Conservation (phyloP, 129 eudicot species). For the Flaveria brownii region DNA sequence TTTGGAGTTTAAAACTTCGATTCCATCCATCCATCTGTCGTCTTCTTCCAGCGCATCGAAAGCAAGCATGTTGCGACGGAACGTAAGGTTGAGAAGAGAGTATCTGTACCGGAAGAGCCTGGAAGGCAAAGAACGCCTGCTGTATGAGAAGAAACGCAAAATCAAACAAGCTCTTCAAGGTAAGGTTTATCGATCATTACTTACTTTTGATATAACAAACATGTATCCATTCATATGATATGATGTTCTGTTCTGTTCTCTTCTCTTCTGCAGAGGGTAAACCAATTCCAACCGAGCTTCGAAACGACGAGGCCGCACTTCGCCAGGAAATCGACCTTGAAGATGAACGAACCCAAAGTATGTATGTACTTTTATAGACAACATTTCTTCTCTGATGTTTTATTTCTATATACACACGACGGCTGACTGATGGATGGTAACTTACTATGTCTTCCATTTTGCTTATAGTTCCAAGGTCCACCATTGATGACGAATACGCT, state of each 20-base stretch:
- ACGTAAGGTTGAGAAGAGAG: conserved; percentile 76
- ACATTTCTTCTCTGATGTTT: neutral
- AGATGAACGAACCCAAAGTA: conserved; percentile 78
- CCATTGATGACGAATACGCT: conserved; percentile 93
- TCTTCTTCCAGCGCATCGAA: too few species aligned
- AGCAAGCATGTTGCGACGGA: conserved; percentile 57
- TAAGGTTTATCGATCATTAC: neutral
- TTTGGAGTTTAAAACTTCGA: too few species aligned
- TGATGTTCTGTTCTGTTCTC: too few species aligned
- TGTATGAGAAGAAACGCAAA: conserved; percentile 94
- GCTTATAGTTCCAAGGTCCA: conserved; percentile 74
- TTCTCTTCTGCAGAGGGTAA: conserved; percentile 67
- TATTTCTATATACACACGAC: too few species aligned
- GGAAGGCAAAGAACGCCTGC: conserved; percentile 93
- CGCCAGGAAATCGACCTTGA: conserved; percentile 96
- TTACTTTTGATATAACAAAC: neutral
- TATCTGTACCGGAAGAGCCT: conserved; percentile 83
- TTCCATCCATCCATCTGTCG: too few species aligned
- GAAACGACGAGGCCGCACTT: conserved; percentile 92
- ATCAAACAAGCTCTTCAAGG: conserved; percentile 90
- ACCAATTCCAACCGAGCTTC: conserved; percentile 94
- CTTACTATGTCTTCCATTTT: neutral
- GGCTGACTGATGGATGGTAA: neutral
- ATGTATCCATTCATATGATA: too few species aligned
- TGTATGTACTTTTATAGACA: neutral